Conservation (phyloP, 257 asterid species). For the Apocynum venetum region DNA sequence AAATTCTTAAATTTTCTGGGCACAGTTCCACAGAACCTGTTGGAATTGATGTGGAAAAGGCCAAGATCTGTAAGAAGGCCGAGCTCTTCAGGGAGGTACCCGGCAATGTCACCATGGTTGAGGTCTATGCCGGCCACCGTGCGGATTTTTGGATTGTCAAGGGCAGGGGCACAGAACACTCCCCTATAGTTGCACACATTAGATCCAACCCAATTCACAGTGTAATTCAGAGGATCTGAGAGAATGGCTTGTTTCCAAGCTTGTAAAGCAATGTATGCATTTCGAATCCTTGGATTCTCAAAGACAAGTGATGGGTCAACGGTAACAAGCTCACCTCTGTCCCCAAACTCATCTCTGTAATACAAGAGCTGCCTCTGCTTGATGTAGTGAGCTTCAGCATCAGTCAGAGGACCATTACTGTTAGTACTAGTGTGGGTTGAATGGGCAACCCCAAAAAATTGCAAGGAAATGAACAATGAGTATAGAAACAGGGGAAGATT, state of each 20-base stretch:
- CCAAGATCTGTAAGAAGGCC: conserved; percentile 81
- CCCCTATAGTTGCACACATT: conserved; percentile 63
- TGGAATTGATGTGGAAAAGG: conserved; percentile 71
- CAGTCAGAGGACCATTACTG: conserved; percentile 52
- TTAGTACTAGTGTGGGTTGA: conserved; percentile 22
- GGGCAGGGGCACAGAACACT: conserved; percentile 72
- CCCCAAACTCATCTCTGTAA: conserved; percentile 75
- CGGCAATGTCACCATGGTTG: conserved; percentile 90
- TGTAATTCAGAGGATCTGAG: conserved; percentile 70
- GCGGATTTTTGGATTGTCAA: conserved; percentile 40
- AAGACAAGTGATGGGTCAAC: conserved; percentile 65
- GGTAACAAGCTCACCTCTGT: conserved; percentile 63
- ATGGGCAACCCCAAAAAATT: conserved; percentile 15
- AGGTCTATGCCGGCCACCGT: conserved; percentile 83
- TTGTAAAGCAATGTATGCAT: conserved; percentile 81
- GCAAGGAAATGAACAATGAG: conserved; percentile 17
- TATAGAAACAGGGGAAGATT: conserved; percentile 14
- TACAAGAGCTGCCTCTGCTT: conserved; percentile 62
- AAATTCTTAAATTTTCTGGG: conserved; percentile 51
- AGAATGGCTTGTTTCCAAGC: conserved; percentile 85
- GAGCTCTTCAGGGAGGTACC: conserved; percentile 79
- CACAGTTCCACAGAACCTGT: conserved; percentile 73
- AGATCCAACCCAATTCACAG: conserved; percentile 75
- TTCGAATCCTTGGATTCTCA: conserved; percentile 54
- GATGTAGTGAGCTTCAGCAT: conserved; percentile 50